Percentiles rank a stretch among this genome's conserved stretches.
Conservation (phyloP, 129 eudicot genomes). For the Pulicaria dysenterica region DNA sequence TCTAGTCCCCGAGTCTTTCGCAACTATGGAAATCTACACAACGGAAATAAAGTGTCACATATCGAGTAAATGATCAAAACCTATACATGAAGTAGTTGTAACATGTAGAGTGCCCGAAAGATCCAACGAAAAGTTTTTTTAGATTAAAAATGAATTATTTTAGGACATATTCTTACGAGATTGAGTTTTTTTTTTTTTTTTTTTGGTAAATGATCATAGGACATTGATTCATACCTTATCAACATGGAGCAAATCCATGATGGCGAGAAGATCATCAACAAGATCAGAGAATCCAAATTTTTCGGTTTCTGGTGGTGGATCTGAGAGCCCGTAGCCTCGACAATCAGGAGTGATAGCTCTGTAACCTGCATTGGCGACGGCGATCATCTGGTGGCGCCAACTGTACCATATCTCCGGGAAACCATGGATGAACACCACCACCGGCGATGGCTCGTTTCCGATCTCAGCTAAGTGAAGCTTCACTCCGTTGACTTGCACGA, state of each 20-base stretch:
- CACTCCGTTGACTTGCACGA: conserved; percentile 30
- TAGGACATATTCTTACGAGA: too few species aligned
- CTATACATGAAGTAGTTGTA: too few species aligned
- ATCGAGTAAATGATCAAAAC: not conserved
- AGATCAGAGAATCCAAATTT: conserved; percentile 31
- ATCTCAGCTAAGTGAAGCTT: conserved; percentile 45
- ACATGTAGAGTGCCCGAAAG: too few species aligned
- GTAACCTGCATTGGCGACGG: conserved; percentile 43
- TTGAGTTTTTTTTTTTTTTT: too few species aligned
- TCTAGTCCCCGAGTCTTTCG: conserved; percentile 52
- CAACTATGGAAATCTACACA: conserved; percentile 49
- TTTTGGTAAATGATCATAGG: too few species aligned
- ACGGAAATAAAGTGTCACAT: too few species aligned
- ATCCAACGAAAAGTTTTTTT: not conserved
- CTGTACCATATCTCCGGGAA: conserved; percentile 54
- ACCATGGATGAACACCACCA: conserved; percentile 43
- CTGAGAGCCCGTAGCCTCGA: conserved; percentile 52
- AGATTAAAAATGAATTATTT: too few species aligned
- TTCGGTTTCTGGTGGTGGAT: conserved; percentile 43
- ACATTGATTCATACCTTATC: conserved; percentile 34
- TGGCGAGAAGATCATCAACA: conserved; percentile 39
- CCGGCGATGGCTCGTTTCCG: conserved; percentile 32
- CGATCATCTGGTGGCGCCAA: conserved; percentile 55
- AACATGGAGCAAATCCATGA: conserved; percentile 38
- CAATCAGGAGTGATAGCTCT: conserved; percentile 40